These are phyloP conservation scores for Phytophthora colocasiae DNA, from an alignment of 352 stramenopile species.

Conservation along the genomic window DNA sequence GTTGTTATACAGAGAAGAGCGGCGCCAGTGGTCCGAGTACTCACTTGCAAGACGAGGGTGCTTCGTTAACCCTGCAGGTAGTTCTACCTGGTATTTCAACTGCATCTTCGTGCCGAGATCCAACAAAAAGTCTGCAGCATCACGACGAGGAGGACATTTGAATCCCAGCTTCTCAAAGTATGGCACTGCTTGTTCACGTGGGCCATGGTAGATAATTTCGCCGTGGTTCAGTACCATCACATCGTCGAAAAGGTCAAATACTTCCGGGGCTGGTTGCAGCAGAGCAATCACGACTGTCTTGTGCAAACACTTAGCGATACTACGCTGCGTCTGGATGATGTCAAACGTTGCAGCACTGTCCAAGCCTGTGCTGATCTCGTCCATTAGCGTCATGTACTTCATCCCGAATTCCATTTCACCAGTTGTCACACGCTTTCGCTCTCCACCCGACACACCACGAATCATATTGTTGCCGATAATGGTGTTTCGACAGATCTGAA, in stretches of 20 bases:
- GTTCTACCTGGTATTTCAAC: constrained; percentile 37
- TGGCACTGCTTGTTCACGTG: constrained; percentile 35
- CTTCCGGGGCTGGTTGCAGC: constrained; percentile 61
- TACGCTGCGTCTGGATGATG: constrained; percentile 80
- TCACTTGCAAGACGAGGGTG: constrained; percentile 33
- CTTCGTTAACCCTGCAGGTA: constrained; percentile 12
- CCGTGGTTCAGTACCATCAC: constrained; percentile 67
- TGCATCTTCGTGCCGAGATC: constrained; percentile 57
- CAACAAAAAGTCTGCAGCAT: constrained; percentile 62
- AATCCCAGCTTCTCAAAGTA: constrained; percentile 57
- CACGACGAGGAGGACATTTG: constrained; percentile 46
- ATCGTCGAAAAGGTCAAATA: constrained; percentile 67
- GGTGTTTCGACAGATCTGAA: constrained; percentile 53
- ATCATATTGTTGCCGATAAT: constrained; percentile 58
- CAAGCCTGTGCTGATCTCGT: constrained; percentile 94
- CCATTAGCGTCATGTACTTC: constrained; percentile 79
- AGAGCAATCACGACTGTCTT: constrained; percentile 66
- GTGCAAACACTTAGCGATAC: constrained; percentile 48
- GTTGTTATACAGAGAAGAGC: constrained; percentile 7
- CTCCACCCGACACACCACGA: constrained; percentile 65
- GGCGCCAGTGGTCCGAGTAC: constrained; percentile 30
- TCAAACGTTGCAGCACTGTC: constrained; percentile 92
- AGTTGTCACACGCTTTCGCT: constrained; percentile 69
- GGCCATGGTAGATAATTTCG: constrained; percentile 69
- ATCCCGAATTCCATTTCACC: constrained; percentile 85